Conservation (phyloP, 2,329 filamentous ascomycete species). For the Metarhizium robertsii region DNA sequence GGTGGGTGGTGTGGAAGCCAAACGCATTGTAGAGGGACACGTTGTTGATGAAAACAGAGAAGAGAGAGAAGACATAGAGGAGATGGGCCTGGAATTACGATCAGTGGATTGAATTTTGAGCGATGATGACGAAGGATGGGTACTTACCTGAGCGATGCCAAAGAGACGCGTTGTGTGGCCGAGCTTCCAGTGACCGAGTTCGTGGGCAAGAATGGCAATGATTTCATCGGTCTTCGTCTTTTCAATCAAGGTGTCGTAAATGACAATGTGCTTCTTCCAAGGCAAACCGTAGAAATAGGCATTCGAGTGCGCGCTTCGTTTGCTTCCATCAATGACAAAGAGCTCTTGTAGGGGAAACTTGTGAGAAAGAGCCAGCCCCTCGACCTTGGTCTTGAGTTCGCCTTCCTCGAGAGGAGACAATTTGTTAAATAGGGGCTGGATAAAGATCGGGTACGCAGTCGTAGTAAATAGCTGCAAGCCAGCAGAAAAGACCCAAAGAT, state of each 20-base stretch:
- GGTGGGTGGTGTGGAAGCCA: constrained; percentile 73
- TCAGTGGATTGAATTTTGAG: background rate
- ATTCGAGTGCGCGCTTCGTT: constrained; percentile 79
- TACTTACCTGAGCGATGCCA: constrained; percentile 65
- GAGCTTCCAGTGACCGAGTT: constrained; percentile 94
- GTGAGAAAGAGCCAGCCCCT: constrained; percentile 71
- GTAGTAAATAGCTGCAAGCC: constrained; percentile 89
- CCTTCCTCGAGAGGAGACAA: constrained; percentile 85
- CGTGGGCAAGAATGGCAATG: constrained; percentile 87
- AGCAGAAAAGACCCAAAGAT: constrained; percentile 89
- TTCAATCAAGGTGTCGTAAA: constrained; percentile 95
- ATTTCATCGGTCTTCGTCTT: constrained; percentile 90
- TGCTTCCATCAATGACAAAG: constrained; percentile 89
- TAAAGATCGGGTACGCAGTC: constrained; percentile 89
- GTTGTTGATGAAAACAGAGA: constrained; percentile 97
- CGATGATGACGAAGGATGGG: background rate
- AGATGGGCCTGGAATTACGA: constrained; percentile 59
- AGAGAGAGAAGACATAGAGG: constrained; percentile 93
- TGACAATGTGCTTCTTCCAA: constrained; percentile 99
- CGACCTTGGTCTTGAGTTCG: constrained; percentile 77
- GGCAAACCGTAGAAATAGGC: constrained; percentile 95
- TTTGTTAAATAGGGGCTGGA: constrained; percentile 96
- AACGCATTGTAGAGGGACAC: constrained; percentile 82
- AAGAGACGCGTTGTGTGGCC: constrained; percentile 91
- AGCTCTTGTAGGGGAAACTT: constrained; percentile 89